Evolutionary conservation across 768 basidiomycete genomes (phyloP), one percentile per base, ranked within the genome.

Genomic region (Boletus fagicola): DNA sequence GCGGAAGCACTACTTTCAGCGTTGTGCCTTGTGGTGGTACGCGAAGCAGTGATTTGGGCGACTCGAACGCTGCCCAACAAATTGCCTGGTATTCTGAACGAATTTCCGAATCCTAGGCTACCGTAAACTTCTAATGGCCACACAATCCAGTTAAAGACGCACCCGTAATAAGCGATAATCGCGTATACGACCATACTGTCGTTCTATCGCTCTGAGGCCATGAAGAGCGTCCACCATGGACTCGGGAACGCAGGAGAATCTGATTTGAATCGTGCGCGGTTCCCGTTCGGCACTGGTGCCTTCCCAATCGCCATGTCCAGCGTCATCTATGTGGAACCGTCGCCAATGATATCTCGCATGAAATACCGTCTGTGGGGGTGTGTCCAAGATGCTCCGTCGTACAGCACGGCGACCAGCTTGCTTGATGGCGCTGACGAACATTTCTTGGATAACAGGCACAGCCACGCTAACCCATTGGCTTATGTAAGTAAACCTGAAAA

Each of bases 141-240:
- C 38, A 30, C 13, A 0, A 20, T 2, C 15, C 8, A n/a, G 28
- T 0, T 30, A 8, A 35, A 44, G 26, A 69, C 74, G 22, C 62
- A 82, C 83, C 70, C 76, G 74, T 33, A 68, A 58, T 40, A 79
- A 72, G 44, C 70, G 67, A 47, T 74, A 80, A 51, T 81, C 79
- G 28, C 74, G 66, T 35, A 85, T 63, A 10, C 74, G 69, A 15
- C 83, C 83, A 66, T 79, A 83, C 53, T 76, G 78, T 18, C 76
- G 75, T 70, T 88, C 86, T 30, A 87, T 62, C 9, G 77, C 80
- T 46, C 81, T 78, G 53, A 87, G 65, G 46, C 84, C 74, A 46
- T 80, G 74, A 9, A 79, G 75, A 5, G 78, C 80, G 24, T 87
- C 81, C 5, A 75, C 68, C 62, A 84, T 78, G 35, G 78, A 80